Base-by-base conservation (phyloP, 192 early-diverging fungal genomes). In the Coemansia sp. region DNA sequence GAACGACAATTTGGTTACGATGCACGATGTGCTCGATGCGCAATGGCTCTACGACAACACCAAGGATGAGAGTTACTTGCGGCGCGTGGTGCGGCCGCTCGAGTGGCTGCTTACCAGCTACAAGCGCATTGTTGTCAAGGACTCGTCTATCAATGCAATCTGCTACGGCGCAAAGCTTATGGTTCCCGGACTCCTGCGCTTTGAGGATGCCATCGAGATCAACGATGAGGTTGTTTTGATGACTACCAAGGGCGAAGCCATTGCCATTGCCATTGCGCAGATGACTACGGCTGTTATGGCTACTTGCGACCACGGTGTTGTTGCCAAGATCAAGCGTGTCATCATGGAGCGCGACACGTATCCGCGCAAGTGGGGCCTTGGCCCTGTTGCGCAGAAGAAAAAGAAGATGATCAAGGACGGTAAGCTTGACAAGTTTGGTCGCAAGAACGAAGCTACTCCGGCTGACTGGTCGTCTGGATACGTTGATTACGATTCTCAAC, bases 281-380 rank as follows among this genome's bases (percentile, higher is more conserved):
- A 99, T 99, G 97, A 94, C 91, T 45, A 99, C 97, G 1, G 91
- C 94, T 32, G 95, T 96, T 51, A 96, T 99, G 96, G 95, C 92
- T 39, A 92, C 95, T 8, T 93, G 92, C 83, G 95, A 97, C 69
- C 95, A 97, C 73, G 95, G 95, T 52, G 95, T 98, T 11, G 95
- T 99, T 63, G 95, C 97, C 73, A 97, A 97, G 88, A 97, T 99
- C 76, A 99, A 99, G 92, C 91, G 97, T 72, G 97, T 99, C 37
- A 98, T 99, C 66, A 99, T 99, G 97, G 97, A 99, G 83, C 92
- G 97, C 55, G 97, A 99, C 83, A 98, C 97, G 7, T 99, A 99
- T 80, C 97, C 97, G 49, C 90, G 95, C 59, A 88, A 93, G 70
- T 99, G 97, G 97, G 97, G 97, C 16, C 85, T 99, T 67, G 97